Percentiles rank a stretch among this genome's conserved stretches.
Evolutionary conservation across 1,139 yeast species (phyloP).

Genomic region (Eremothecium cymbalariae): DNA sequence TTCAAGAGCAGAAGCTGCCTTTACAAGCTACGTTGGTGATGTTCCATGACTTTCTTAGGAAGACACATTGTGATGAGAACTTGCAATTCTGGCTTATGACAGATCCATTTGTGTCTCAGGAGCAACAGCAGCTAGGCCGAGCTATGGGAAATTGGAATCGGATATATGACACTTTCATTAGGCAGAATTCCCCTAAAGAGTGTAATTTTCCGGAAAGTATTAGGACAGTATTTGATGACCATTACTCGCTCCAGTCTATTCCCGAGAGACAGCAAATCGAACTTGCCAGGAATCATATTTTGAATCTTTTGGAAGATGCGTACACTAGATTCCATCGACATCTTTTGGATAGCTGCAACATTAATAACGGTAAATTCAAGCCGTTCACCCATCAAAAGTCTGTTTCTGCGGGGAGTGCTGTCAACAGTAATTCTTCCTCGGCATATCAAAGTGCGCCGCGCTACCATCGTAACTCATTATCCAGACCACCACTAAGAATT

Average conservation of each 20-base stretch:
- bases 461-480: no score
- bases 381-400: no score
- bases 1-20: no score
- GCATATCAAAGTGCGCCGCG: no score
- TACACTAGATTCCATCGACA: slow-evolving; percentile 14
- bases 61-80: slow-evolving; percentile 30
- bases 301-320: slow-evolving; percentile 24
- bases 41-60: slow-evolving; percentile 21
- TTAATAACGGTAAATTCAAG: no score
- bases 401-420: no score
- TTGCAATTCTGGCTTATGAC: slow-evolving; percentile 19
- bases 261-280: slow-evolving; percentile 20
- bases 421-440: no score
- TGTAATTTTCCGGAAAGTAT: slow-evolving; percentile 28
- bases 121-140: slow-evolving; percentile 5
- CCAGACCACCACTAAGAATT: no score
- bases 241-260: slow-evolving; percentile 10
- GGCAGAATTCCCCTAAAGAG: slow-evolving; percentile 25
- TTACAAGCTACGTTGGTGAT: neutral
- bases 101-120: slow-evolving; percentile 10
- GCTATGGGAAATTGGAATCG: slow-evolving; percentile 21
- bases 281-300: slow-evolving; percentile 24
- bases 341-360: no score
- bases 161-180: slow-evolving; percentile 22
- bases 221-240: slow-evolving; percentile 19